Base-by-base conservation (phyloP, 345 rosid genomes). In the Rhizophora apiculata region DNA sequence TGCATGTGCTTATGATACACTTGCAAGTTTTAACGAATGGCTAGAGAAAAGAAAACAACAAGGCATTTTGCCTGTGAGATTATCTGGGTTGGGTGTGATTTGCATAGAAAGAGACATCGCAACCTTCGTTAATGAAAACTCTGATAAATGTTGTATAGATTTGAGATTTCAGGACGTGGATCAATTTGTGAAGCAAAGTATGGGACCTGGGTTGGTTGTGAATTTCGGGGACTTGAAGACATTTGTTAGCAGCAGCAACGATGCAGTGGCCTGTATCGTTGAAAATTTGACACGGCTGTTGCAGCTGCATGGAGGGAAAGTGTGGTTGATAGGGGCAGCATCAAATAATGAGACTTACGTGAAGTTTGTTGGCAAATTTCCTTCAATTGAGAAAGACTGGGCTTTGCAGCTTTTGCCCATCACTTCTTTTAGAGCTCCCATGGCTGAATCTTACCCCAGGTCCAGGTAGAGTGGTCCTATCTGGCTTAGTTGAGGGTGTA, bases 391-490 rank as follows among this genome's bases (percentile, higher is more conserved):
- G 74, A 86, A 87, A 54, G 89, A 93, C 27, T 93, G 96, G 98
- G 89, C 88, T 68, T 68, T 93, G 85, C 89, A 88, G 84, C 76
- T 90, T 68, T 81, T 93, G 74, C 93, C 87, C 27, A 86, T 92
- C 54, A 76, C 91, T 58, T 78, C 91, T 52, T 78, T 81, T 64
- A 80, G 70, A 53, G 64, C 71, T 67, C 70, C 84, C 18, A 61
- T 75, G 83, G 78, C 87, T 53, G 89, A 81, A 65, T 79, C 89
- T 13, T 74, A 67, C 63, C 88, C 87, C 37, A 86, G 77, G 69
- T 89, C 97, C 68, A 93, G 98, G 98, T 90, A 52, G 49, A 72
- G 71, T 64, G 20, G 27, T 53, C 32, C 36, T 29, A n/a, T 16
- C 60, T 49, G 26, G 21, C 58, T 9, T 62, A 11, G 21, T 21